Evolutionary conservation across 306 rosid species (phyloP).

Genomic region (Geum urbanum): DNA sequence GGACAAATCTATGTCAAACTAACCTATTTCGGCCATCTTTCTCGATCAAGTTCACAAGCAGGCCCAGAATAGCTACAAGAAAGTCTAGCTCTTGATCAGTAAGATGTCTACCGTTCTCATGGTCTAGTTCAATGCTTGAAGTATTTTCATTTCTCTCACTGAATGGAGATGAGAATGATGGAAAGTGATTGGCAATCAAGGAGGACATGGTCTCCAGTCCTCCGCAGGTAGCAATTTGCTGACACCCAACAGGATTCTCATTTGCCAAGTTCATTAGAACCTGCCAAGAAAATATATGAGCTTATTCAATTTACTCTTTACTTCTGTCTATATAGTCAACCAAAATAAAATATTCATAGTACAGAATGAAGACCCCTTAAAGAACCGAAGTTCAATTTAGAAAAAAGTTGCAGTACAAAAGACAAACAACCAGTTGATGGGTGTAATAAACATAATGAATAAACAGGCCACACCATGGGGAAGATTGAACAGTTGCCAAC

Average conservation of each 20-base stretch:
- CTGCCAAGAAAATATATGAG: conserved; percentile 41
- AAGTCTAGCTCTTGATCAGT: conserved; percentile 85
- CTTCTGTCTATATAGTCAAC: not conserved
- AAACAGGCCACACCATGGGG: too few species aligned
- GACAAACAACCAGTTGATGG: not conserved
- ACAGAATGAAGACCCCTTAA: not conserved
- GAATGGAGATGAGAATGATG: conserved; percentile 54
- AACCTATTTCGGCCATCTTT: conserved; percentile 88
- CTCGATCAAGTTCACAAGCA: conserved; percentile 94
- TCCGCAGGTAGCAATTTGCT: conserved; percentile 77
- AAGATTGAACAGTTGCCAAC: not conserved
- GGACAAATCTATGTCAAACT: conserved; percentile 6
- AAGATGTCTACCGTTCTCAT: conserved; percentile 51
- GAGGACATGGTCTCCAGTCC: conserved; percentile 87
- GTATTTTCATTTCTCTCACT: conserved; percentile 37
- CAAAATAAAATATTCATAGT: not conserved
- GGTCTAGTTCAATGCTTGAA: conserved; percentile 32
- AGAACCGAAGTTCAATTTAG: not conserved
- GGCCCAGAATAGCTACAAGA: conserved; percentile 94
- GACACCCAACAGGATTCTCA: conserved; percentile 91
- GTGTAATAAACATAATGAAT: too few species aligned
- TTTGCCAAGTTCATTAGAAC: conserved; percentile 96
- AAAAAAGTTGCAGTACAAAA: not conserved
- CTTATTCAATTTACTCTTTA: not conserved
- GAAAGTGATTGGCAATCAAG: conserved; percentile 86